A percentile compares a stretch with the other conserved stretches of the same genome.
Evolutionary conservation across 768 basidiomycete species (phyloP).

Genomic region (Lactarius hengduanensis): DNA sequence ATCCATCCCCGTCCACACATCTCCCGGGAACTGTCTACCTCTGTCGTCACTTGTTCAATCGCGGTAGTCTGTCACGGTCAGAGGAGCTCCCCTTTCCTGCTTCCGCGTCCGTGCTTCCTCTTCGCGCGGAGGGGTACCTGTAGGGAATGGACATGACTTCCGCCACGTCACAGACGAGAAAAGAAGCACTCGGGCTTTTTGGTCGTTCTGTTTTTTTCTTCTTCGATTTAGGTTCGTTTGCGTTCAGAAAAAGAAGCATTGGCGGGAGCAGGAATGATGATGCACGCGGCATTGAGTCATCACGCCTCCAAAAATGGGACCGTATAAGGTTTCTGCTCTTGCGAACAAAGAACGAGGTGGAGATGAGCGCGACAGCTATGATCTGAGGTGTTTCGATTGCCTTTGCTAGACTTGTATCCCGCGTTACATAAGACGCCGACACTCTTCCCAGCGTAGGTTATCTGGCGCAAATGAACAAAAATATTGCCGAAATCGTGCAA

Average conservation of each 20-base stretch:
- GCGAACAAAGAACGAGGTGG: neutral
- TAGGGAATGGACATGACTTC: neutral
- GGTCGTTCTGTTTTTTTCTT: neutral
- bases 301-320: neutral
- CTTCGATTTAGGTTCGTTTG: neutral
- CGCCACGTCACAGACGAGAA: neutral
- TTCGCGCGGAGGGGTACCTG: neutral
- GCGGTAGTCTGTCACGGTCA: neutral
- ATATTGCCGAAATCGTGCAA: neutral
- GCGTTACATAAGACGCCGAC: neutral
- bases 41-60: neutral
- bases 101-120: neutral
- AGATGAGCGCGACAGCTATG: neutral
- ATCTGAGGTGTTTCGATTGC: neutral
- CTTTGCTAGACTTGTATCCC: neutral
- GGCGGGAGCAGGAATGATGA: neutral
- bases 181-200: neutral
- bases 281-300: neutral
- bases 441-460: neutral
- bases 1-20: neutral
- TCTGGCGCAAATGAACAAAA: neutral
- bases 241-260: neutral
- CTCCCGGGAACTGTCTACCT: neutral
- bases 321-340: neutral
- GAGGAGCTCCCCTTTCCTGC: neutral